Evolutionary conservation across 495 filamentous ascomycete species (phyloP), one percentile per base, ranked within the genome.

Genomic region (Lindgomyces ingoldianus): DNA sequence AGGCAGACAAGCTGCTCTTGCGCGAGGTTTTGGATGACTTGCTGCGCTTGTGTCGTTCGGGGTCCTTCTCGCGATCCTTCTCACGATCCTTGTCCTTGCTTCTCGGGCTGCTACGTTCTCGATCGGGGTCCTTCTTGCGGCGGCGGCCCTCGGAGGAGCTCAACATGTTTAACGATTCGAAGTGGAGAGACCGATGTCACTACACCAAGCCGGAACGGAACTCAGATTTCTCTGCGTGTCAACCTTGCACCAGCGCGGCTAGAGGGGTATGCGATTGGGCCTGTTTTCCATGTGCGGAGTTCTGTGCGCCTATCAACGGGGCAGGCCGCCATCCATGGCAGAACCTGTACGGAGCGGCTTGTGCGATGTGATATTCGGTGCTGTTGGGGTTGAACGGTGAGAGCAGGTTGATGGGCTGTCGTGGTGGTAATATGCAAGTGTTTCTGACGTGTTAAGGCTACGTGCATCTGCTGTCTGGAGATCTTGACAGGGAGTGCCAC

Each of bases 41-140:
- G 30, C 53, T 49, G 41, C 47, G 53, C 50, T 56, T 62, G 50
- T 64, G 51, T 3, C 14, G 33, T 39, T 39, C 14, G 6, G 6
- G 33, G 14, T 39, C 33, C 33, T 39, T 39, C 33, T 39, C n/a
- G n/a, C n/a, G n/a, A n/a, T n/a, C 33, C 33, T 39, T 39, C 33
- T 39, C 33, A 14, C 33, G 33, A 42, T 70, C 67, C 58, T 64
- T 67, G 67, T 66, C 62, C 62, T 64, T 67, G 41, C 29, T 18
- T 42, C 60, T 64, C 18, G 68, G 60, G 52, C 62, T 66, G 57
- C 60, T 65, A 18, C 67, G 65, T 22, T 76, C 73, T 19, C 72
- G 68, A 27, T 74, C 73, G 27, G 58, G 59, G 50, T 70, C 70
- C 47, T 71, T 72, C 54, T 71, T 72, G 57, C 72, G 72, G 26